These are phyloP conservation scores for Oenanthe sinensis DNA, from an alignment of 129 eudicot genomes.

Conservation along the genomic window DNA sequence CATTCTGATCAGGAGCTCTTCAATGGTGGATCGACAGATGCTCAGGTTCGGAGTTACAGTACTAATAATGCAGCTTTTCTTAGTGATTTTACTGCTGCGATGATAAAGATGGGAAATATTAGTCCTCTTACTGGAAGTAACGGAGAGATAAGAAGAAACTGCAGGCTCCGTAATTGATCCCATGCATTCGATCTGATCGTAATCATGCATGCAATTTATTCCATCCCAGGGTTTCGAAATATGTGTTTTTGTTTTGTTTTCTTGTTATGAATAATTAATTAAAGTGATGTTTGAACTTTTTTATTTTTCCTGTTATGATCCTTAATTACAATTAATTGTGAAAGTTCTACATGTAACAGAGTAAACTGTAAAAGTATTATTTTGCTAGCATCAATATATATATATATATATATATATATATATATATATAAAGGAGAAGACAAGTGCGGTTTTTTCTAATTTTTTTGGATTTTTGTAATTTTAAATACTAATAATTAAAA, in stretches of 20 bases:
- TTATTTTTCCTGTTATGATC: not conserved
- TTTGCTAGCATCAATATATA: no score
- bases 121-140: constrained; percentile 6
- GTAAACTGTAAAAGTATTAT: no score
- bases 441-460: no score
- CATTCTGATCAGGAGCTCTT: constrained; percentile 79
- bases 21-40: constrained; percentile 52
- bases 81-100: constrained; percentile 7
- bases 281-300: not conserved
- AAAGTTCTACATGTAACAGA: no score
- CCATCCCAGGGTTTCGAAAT: not conserved
- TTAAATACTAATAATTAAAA: no score
- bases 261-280: not conserved
- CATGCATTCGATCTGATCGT: not conserved
- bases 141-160: constrained; percentile 8
- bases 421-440: no score
- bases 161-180: constrained; percentile 1
- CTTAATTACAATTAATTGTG: not conserved
- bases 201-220: not conserved
- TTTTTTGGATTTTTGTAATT: no score
- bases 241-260: not conserved
- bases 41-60: constrained; percentile 18
- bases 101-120: constrained; percentile 10
- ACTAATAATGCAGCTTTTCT: constrained; percentile 1
- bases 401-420: no score